phyloP scores from a whole-genome alignment of 176 grass and related monocot species.

The Musa itinerans region DNA sequence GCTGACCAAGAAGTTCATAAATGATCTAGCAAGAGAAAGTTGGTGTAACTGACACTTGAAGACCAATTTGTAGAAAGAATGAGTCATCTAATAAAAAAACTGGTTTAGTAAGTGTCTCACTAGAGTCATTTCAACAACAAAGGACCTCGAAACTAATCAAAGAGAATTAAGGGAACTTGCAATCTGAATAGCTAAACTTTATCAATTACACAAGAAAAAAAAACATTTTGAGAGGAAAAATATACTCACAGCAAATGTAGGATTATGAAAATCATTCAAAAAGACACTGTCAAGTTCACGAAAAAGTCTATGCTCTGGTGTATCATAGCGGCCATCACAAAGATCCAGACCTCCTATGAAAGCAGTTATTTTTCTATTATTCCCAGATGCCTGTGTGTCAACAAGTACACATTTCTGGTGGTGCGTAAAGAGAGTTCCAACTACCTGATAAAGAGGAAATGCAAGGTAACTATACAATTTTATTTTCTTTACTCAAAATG shows the following conservation, averaged over 20 bases:
- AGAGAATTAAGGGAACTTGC: background rate
- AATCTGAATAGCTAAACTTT: background rate
- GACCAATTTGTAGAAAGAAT: background rate
- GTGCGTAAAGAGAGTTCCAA: conserved; percentile 88
- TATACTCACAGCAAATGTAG: conserved; percentile 73
- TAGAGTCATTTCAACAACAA: background rate
- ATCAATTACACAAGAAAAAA: background rate
- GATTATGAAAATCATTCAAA: conserved; percentile 71
- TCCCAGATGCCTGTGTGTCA: conserved; percentile 73
- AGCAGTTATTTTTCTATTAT: conserved; percentile 86
- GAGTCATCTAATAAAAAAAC: background rate
- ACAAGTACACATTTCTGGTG: conserved; percentile 96
- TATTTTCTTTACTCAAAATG: background rate
- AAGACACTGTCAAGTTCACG: conserved; percentile 75
- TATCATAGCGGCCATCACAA: conserved; percentile 97
- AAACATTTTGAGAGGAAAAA: background rate
- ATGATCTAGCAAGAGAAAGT: no score
- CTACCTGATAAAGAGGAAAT: conserved; percentile 43
- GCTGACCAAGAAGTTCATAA: no score
- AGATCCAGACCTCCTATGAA: conserved; percentile 88
- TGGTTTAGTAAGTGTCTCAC: background rate
- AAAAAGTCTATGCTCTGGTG: conserved; percentile 85
- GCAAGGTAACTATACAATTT: conserved; percentile 9
- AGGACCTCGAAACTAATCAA: background rate
- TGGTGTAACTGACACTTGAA: no score